phyloP scores from a whole-genome alignment of 2,329 filamentous ascomycete genomes.

The Botrytis fabae region DNA sequence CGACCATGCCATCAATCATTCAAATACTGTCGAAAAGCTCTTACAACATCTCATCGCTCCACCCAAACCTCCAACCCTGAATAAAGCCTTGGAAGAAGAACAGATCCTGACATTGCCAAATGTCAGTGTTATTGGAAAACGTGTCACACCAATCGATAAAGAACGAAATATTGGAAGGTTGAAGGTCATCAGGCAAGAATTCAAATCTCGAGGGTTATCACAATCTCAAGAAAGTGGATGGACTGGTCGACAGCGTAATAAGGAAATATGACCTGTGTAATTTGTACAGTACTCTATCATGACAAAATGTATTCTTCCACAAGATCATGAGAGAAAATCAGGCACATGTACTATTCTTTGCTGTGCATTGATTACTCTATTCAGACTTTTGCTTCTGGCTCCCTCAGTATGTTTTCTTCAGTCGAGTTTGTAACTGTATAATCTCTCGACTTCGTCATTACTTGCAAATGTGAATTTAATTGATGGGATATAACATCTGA shows the following conservation, averaged over 20 bases:
- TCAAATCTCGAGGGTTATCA: slow-evolving; percentile 63
- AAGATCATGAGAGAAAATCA: neutral
- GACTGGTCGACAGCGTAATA: neutral
- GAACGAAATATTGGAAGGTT: slow-evolving; percentile 72
- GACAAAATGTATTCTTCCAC: neutral
- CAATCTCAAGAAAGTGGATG: neutral
- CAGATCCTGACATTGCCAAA: slow-evolving; percentile 62
- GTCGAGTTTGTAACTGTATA: neutral
- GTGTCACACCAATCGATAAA: slow-evolving; percentile 69
- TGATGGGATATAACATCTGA: neutral
- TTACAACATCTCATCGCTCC: slow-evolving; percentile 54
- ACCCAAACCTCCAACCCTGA: slow-evolving; percentile 62
- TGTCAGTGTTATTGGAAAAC: slow-evolving; percentile 64
- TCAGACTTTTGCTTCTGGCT: neutral
- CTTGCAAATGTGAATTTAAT: neutral
- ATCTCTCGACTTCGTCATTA: neutral
- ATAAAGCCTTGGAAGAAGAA: slow-evolving; percentile 54
- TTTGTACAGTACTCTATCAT: slow-evolving; percentile 11
- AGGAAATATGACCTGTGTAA: neutral
- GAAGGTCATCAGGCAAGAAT: slow-evolving; percentile 76
- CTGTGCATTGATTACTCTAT: neutral
- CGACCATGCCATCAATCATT: slow-evolving; percentile 64
- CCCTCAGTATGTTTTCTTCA: neutral
- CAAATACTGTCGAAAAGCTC: slow-evolving; percentile 55
- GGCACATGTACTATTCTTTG: neutral